Evolutionary conservation across 805 yeast genomes (phyloP), one percentile per base, ranked within the genome.

Genomic region (Kockiozyma suomiensis): DNA sequence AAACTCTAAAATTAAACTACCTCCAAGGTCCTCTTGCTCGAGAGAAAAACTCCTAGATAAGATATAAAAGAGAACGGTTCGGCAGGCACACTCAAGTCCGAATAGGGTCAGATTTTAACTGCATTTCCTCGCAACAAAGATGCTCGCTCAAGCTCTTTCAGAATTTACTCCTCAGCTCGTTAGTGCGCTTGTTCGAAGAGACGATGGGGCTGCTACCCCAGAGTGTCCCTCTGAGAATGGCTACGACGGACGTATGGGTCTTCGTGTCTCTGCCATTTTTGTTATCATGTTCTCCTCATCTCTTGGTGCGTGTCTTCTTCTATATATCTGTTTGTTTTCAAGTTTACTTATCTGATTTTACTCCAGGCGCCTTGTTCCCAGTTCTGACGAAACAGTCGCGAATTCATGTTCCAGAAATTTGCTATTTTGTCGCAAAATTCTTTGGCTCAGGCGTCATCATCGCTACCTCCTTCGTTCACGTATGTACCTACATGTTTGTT

Each of bases 401-500:
- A 5, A 19, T 56, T 21, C 33, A 35, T 13, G 59, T 63, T 13
- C 66, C 62, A 2, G 60, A 63, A 15, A 42, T 52, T 43, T 33
- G 57, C 45, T 66, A 62, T 59, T 53, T 66, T 38, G 32, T 65
- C 30, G 63, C 65, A 25, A 63, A 65, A 41, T 69, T 66, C 58
- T 69, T 69, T 52, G 93, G 93, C 67, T 80, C 90, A 3, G 93
- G 93, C 54, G 92, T 87, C 48, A 87, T 87, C 66, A 76, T 87
- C 2, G 87, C 92, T 10, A 87, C 93, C 6, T 89, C 90, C 0
- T 87, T 85, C 67, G 80, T 87, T 59, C 93, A 87, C 73, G 58
- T 57, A 51, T 26, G 60, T 15, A 7, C 50, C n/a, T n/a, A n/a
- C n/a, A n/a, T n/a, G n/a, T n/a, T n/a, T n/a, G n/a, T n/a, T n/a